phyloP scores from a whole-genome alignment of 2,329 filamentous ascomycete genomes.

The Fusarium aywerte region DNA sequence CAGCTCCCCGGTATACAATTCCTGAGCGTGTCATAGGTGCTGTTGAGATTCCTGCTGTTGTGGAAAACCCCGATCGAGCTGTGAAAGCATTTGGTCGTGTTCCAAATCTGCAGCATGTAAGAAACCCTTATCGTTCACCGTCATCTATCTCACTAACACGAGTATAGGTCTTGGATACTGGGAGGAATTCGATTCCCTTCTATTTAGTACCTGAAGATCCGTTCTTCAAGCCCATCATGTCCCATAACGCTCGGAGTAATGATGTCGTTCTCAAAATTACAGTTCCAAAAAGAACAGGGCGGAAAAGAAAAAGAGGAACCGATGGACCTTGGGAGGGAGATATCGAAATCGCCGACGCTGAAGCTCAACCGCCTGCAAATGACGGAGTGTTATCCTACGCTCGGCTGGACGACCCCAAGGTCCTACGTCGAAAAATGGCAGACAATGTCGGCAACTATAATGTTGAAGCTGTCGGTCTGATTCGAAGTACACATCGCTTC shows the following conservation, averaged over 20 bases:
- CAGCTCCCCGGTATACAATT: constrained; percentile 52
- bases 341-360: constrained; percentile 47
- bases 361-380: constrained; percentile 17
- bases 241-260: constrained; percentile 78
- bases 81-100: constrained; percentile 56
- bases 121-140: constrained; percentile 13
- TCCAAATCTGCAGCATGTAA: constrained; percentile 54
- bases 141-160: neutral
- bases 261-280: constrained; percentile 89
- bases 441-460: constrained; percentile 76
- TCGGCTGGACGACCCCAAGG: constrained; percentile 63
- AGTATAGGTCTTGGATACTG: constrained; percentile 59
- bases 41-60: constrained; percentile 58
- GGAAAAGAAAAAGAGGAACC: constrained; percentile 85
- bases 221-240: constrained; percentile 80
- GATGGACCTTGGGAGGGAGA: constrained; percentile 70
- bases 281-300: constrained; percentile 85
- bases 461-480: constrained; percentile 75
- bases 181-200: constrained; percentile 69
- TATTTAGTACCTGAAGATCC: constrained; percentile 84
- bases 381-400: constrained; percentile 55
- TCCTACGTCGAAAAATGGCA: constrained; percentile 70
- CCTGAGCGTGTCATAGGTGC: constrained; percentile 52
- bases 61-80: constrained; percentile 57
- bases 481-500: constrained; percentile 87